Evolutionary conservation across 306 rosid genomes (phyloP).

Genomic region (Quercus agrifolia): DNA sequence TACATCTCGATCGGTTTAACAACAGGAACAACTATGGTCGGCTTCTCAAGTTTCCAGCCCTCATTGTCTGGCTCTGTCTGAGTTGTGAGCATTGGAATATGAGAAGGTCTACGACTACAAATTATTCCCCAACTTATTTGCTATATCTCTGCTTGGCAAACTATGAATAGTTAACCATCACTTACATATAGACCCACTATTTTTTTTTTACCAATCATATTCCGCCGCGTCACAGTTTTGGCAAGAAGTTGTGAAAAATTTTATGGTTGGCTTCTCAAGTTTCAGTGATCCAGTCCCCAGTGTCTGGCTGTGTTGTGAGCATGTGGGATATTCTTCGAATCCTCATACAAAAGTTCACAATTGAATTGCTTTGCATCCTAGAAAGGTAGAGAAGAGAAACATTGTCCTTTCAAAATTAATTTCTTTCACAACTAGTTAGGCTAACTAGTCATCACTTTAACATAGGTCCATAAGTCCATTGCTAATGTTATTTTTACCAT

Average conservation of each 20-base stretch:
- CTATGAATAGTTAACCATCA: too few relatives aligned
- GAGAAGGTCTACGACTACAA: too few relatives aligned
- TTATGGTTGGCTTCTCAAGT: constrained; percentile 37
- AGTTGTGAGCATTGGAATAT: constrained; percentile 28
- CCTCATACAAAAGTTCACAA: background rate
- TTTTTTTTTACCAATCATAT: too few relatives aligned
- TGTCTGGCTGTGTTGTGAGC: constrained; percentile 15
- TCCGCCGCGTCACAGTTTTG: too few relatives aligned
- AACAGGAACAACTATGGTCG: constrained; percentile 46
- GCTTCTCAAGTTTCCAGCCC: constrained; percentile 24
- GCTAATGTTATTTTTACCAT: too few relatives aligned
- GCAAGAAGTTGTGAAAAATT: too few relatives aligned
- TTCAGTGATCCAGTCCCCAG: constrained; percentile 13
- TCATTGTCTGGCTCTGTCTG: constrained; percentile 6
- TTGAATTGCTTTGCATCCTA: background rate
- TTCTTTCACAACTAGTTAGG: too few relatives aligned
- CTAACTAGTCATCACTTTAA: too few relatives aligned
- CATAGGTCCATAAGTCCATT: too few relatives aligned
- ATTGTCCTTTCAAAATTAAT: background rate
- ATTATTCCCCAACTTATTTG: too few relatives aligned
- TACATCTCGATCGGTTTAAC: constrained; percentile 9
- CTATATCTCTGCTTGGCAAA: too few relatives aligned
- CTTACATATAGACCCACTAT: accelerated
- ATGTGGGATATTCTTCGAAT: constrained; percentile 23
- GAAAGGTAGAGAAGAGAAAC: background rate